A percentile compares a stretch with the other conserved stretches of the same genome.
Evolutionary conservation across 2,329 filamentous ascomycete genomes (phyloP).

Genomic region (Colletotrichum noveboracense): DNA sequence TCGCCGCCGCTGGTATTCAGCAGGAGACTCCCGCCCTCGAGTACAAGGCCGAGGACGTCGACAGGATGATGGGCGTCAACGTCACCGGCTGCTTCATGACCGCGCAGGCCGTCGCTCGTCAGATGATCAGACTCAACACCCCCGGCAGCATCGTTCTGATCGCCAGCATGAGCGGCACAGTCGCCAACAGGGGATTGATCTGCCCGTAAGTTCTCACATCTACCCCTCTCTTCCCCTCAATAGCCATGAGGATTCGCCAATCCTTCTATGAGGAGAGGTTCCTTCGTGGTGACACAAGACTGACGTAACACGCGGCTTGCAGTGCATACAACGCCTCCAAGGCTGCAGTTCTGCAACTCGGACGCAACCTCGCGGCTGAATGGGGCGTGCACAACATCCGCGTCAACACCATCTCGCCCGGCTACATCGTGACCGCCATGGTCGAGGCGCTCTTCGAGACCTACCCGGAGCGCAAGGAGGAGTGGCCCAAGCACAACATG

Average conservation of each 20-base stretch:
- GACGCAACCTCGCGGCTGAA: slow-evolving; percentile 72
- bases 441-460: slow-evolving; percentile 79
- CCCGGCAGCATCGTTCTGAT: slow-evolving; percentile 70
- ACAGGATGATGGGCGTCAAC: slow-evolving; percentile 84
- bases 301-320: slow-evolving; percentile 35
- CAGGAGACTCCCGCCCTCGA: slow-evolving; percentile 85
- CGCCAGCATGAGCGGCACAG: slow-evolving; percentile 72
- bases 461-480: slow-evolving; percentile 68
- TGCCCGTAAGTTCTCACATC: slow-evolving; percentile 55
- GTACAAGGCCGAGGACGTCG: slow-evolving; percentile 75
- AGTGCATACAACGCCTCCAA: slow-evolving; percentile 80
- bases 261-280: background rate
- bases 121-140: slow-evolving; percentile 66
- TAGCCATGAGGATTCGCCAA: background rate
- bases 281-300: background rate
- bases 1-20: slow-evolving; percentile 75
- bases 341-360: slow-evolving; percentile 75
- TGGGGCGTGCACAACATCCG: slow-evolving; percentile 77
- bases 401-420: slow-evolving; percentile 82
- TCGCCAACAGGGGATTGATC: slow-evolving; percentile 67
- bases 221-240: background rate
- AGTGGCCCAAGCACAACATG: slow-evolving; percentile 89
- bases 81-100: slow-evolving; percentile 87
- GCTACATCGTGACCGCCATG: slow-evolving; percentile 85
- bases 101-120: slow-evolving; percentile 84